Evolutionary conservation across 2,329 filamentous ascomycete species (phyloP), one percentile per base, ranked within the genome.

Genomic region (Taxawa tesnikishii): DNA sequence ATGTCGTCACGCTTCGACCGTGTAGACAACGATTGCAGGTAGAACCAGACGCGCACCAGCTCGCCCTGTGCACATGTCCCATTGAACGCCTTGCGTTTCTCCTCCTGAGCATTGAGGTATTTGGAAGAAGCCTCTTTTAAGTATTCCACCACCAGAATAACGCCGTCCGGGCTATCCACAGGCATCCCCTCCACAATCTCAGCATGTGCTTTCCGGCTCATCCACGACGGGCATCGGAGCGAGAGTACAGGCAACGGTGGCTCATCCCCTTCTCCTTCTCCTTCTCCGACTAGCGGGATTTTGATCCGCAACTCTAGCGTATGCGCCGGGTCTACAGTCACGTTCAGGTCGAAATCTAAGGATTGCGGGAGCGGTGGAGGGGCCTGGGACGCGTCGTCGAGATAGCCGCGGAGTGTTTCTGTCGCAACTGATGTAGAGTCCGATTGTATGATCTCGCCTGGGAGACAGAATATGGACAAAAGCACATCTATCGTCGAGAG

Each of bases 1-100:
- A 75, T 51, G 40, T 76, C 70, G 40, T 69, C 62, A 28, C 72
- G 59, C 43, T 75, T 76, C 28, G 62, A 60, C 3, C 72, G 64
- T 0, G 71, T 75, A 25, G 65, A 70, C 33, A 76, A 65, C 1
- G 70, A 74, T 0, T 70, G 71, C 38, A 76, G 74, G 49, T 75
- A 75, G 44, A 75, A 75, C 71, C 71, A 75, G 1, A 68, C 70
- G 6, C 72, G 55, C 3, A 70, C 60, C 1, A 68, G 43, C 0
- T 59, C 46, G 0, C 36, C 4, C 3, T 25, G 8, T 9, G 26
- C 18, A 13, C 23, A 31, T 8, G 25, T 29, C 2, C 37, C 31
- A 8, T 10, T 14, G 19, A 25, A 2, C 15, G 33, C 5, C 15
- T 32, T 13, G 30, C 28, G 12, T 3, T 29, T 10, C 18, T 15